Base-by-base conservation (phyloP, 768 basidiomycete species). In the Leccinum obscurum region DNA sequence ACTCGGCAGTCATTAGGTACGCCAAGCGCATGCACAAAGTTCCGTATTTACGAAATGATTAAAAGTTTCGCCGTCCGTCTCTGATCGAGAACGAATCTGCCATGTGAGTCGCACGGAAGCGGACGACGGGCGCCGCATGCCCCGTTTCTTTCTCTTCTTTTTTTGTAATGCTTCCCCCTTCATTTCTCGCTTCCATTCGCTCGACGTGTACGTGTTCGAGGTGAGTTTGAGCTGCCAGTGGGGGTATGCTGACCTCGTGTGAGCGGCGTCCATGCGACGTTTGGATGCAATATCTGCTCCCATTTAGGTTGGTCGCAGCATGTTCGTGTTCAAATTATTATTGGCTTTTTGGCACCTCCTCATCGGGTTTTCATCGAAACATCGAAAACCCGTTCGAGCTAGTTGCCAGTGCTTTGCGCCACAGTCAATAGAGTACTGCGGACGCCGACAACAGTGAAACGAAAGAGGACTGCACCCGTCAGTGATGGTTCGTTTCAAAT, bases 401-500 rank as follows among this genome's bases (percentile, higher is more conserved):
- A 63, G 3, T 51, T 30, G 30, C 30, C 30, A 28, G 7, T 44
- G 13, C 28, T 28, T 22, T 14, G 57, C 41, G 57, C 24, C 46
- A 48, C 46, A 48, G 46, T 13, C 20, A 20, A 14, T 48, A 5
- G 20, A 22, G 22, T 48, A 48, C 20, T 48, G 22, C 20, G 20
- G 46, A 48, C 22, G 20, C n/a, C 44, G 11, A 46, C 44, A 46
- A 48, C 46, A 1, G 22, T 48, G 20, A 48, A 48, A 48, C 46
- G 20, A 22, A 20, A 46, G 39, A 41, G 39, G 13, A 28, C 52
- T 17, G 58, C 56, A 34, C 55, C 28, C 41, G 37, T 54, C 48
- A 39, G 52, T n/a, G 39, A 10, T 41, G 17, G 17, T n/a, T 28
- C 52, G 63, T 64, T 64, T 64, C 64, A 51, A 56, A 30, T 20